Percentiles rank a stretch among this genome's conserved stretches.
phyloP scores from a whole-genome alignment of 2,329 filamentous ascomycete genomes.

The Dothiorella sarmentorum region DNA sequence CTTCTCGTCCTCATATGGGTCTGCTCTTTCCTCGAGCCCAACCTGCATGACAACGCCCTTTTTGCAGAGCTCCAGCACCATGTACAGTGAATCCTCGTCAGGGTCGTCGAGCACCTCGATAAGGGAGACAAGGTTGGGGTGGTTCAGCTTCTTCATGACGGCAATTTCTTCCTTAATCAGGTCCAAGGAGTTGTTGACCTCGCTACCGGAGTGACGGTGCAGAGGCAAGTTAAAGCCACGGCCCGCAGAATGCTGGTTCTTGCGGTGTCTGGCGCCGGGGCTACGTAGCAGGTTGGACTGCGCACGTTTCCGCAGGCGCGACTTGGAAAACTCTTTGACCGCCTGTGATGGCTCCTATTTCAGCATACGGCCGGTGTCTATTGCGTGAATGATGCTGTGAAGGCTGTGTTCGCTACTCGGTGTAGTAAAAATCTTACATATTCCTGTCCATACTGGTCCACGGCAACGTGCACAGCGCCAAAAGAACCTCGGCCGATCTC shows the following conservation, averaged over 20 bases:
- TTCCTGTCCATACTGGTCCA: slow-evolving; percentile 87
- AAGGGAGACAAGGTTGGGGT: slow-evolving; percentile 87
- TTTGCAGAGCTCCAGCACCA: slow-evolving; percentile 99
- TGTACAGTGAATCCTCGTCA: slow-evolving; percentile 92
- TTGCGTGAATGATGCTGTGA: not conserved
- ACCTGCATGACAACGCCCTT: slow-evolving; percentile 98
- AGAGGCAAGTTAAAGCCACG: slow-evolving; percentile 61
- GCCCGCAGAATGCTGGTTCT: slow-evolving; percentile 50
- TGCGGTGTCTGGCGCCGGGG: slow-evolving; percentile 52
- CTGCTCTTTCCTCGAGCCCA: slow-evolving; percentile 75
- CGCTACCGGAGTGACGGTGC: slow-evolving; percentile 56
- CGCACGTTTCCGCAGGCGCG: slow-evolving; percentile 79
- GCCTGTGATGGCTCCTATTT: slow-evolving; percentile 56
- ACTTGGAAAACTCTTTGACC: slow-evolving; percentile 96
- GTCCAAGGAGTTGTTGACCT: slow-evolving; percentile 68
- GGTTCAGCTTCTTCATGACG: slow-evolving; percentile 98
- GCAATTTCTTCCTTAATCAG: slow-evolving; percentile 95
- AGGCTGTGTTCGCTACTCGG: not conserved
- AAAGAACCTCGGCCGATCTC: slow-evolving; percentile 98
- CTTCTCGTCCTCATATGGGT: slow-evolving; percentile 76
- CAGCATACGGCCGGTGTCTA: slow-evolving; percentile 22
- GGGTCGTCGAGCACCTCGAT: slow-evolving; percentile 96
- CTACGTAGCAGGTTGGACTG: slow-evolving; percentile 81
- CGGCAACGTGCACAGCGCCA: slow-evolving; percentile 84
- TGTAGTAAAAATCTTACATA: slow-evolving; percentile 62